Base-by-base conservation (phyloP, 176 grass and related monocot genomes). In the Phoenix roebelenii region DNA sequence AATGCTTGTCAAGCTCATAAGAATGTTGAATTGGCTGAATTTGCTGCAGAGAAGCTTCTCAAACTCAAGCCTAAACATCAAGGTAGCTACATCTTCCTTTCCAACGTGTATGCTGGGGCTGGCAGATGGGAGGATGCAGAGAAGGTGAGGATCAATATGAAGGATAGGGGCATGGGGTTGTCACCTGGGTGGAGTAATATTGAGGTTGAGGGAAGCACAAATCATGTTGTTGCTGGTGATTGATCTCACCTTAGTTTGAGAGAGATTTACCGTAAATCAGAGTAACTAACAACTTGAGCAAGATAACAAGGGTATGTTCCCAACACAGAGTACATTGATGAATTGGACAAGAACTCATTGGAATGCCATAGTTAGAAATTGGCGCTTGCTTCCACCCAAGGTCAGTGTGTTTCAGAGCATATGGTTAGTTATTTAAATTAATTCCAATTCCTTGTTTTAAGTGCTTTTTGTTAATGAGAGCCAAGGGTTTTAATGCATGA, bases 181-280 rank as follows among this genome's bases (percentile, higher is more conserved):
- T 15, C 39, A 9, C 72, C 72, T 39, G 78, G 67, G 6, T 70
- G 68, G 58, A 83, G 80, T 67, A 73, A 67, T 52, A 63, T 68
- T 50, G 73, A 70, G 23, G 56, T 70, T 0, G 49, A 64, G 9
- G 56, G 57, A 64, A 59, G 1, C 48, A 61, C 53, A 4, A 56
- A 83, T 57, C 55, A 52, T 66, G 77, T 83, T 62, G 60, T 74
- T 29, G 69, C 68, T 12, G 72, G 74, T 66, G 80, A 83, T 57
- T 69, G 26, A 25, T 62, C 63, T 23, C 74, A 83, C 23, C 74
- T 61, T 4, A 23, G 1, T n/a, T 65, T 61, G 0, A 64, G 68
- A 23, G 74, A 77, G 20, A 77, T 73, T 44, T 73, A 77, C 20
- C 4, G 50, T 7, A 57, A 62, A 18, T 71, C 77, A 52, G 72